Evolutionary conservation across 345 rosid genomes (phyloP).

Genomic region (Draba incana): DNA sequence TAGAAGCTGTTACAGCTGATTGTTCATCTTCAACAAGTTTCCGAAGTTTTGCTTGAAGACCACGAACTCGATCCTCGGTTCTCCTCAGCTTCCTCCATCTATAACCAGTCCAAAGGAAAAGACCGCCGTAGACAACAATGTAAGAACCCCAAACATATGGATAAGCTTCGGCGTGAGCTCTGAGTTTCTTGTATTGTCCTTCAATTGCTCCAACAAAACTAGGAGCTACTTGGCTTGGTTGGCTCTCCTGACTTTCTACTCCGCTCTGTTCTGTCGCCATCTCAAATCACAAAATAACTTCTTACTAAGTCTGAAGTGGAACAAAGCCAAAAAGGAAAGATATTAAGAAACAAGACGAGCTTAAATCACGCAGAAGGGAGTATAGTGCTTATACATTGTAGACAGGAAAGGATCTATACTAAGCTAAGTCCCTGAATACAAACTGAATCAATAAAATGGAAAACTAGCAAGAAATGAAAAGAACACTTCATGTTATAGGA

Average conservation of each 20-base stretch:
- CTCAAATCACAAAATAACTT: slow-evolving; percentile 21
- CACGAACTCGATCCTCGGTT: slow-evolving; percentile 88
- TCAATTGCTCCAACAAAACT: slow-evolving; percentile 50
- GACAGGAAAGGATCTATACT: neutral
- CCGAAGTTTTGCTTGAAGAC: slow-evolving; percentile 65
- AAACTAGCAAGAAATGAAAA: neutral
- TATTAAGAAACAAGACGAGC: slow-evolving; percentile 6
- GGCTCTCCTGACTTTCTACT: slow-evolving; percentile 42
- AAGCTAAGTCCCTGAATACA: slow-evolving; percentile 4
- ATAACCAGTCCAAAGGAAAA: slow-evolving; percentile 68
- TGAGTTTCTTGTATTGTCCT: slow-evolving; percentile 59
- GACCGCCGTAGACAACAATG: slow-evolving; percentile 79
- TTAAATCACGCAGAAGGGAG: neutral
- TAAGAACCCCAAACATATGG: slow-evolving; percentile 96
- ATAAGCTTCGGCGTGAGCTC: slow-evolving; percentile 77
- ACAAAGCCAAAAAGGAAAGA: neutral
- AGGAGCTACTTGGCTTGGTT: slow-evolving; percentile 37
- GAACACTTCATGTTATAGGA: neutral
- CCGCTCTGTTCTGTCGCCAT: slow-evolving; percentile 47
- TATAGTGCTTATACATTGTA: neutral
- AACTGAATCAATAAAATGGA: neutral
- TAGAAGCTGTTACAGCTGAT: slow-evolving; percentile 45
- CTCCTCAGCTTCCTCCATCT: slow-evolving; percentile 86
- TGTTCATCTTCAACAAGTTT: slow-evolving; percentile 62
- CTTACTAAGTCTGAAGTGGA: slow-evolving; percentile 4